phyloP scores from a whole-genome alignment of 768 basidiomycete species.

The Trametes gibbosa region DNA sequence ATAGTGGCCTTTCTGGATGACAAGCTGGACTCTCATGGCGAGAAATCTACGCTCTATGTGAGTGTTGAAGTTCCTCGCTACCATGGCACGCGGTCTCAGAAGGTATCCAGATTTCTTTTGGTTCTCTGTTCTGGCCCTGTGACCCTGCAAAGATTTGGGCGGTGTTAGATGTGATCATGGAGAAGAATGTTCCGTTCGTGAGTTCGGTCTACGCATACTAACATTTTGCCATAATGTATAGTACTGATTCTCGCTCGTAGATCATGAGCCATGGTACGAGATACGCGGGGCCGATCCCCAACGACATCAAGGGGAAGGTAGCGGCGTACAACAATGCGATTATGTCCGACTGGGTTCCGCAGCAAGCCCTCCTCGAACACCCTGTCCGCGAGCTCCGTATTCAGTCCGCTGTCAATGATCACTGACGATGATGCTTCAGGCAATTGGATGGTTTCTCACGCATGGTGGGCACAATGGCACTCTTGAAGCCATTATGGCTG shows the following conservation, averaged over 20 bases:
- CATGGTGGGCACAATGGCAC: constrained; percentile 7
- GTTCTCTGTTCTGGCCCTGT: not conserved
- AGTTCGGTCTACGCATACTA: not conserved
- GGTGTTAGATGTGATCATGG: constrained; percentile 2
- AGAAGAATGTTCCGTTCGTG: constrained; percentile 6
- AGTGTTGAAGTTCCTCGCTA: not conserved
- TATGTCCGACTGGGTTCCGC: not conserved
- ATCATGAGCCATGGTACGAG: not conserved
- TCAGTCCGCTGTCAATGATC: not conserved
- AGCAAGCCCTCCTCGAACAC: not conserved
- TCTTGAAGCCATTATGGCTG: not conserved
- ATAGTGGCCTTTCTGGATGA: constrained; percentile 1
- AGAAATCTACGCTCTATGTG: not conserved
- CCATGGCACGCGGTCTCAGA: not conserved
- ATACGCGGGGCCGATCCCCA: not conserved
- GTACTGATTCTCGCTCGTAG: not conserved
- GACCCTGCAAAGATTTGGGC: not conserved
- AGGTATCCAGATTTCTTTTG: not conserved
- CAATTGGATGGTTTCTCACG: constrained; percentile 3
- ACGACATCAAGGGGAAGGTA: not conserved
- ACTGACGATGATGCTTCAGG: not conserved
- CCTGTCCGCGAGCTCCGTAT: not conserved
- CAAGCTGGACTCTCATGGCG: not conserved
- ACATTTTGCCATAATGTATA: no score
- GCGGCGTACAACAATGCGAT: not conserved